Base-by-base conservation (phyloP, 768 basidiomycete species). In the Auricularia sp. region DNA sequence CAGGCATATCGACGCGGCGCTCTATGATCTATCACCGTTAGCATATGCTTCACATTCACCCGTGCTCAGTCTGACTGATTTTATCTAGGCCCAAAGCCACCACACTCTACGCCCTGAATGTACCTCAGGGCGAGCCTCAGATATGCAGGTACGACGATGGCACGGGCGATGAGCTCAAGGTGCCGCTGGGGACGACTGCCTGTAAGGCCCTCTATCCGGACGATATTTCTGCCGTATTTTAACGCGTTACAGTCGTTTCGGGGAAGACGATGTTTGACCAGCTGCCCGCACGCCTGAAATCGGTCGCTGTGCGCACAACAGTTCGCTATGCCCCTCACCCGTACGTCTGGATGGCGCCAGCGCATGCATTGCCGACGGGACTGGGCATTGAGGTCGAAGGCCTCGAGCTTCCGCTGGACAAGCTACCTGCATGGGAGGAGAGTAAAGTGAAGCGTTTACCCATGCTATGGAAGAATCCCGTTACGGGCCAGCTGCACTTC, bases 391-490 rank as follows among this genome's bases (percentile, higher is more conserved):
- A 88, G 73, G 79, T 77, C 2, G 93, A 95, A 61, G 88, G 87
- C 0, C 76, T 84, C 42, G 93, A 96, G 76, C 69, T 88, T 67
- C 73, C 84, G 1, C 68, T 84, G 58, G 74, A 80, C 18, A 85
- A 91, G 66, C 81, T 97, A 29, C 90, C 93, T 0, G 74, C 80
- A n/a, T 97, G 92, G 91, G 84, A 87, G 62, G 88, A 91, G 71
- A 78, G 77, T 47, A 88, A 84, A 73, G 66, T 88, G 71, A 91
- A 93, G 80, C 77, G 79, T 2, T 80, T 87, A 63, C 91, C 93
- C 34, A 72, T 91, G 65, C 84, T 88, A 6, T 96, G 94, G 94
- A 95, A 95, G 80, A 96, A 95, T 74, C 91, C 93, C 0, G 83
- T 84, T 7, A 96, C 93, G 12, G 86, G 87, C 33, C 77, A 78